A percentile compares a stretch with the other conserved stretches of the same genome.
Conservation (phyloP, 1,284 basidiomycete genomes). For the Heterobasidion occidentale region DNA sequence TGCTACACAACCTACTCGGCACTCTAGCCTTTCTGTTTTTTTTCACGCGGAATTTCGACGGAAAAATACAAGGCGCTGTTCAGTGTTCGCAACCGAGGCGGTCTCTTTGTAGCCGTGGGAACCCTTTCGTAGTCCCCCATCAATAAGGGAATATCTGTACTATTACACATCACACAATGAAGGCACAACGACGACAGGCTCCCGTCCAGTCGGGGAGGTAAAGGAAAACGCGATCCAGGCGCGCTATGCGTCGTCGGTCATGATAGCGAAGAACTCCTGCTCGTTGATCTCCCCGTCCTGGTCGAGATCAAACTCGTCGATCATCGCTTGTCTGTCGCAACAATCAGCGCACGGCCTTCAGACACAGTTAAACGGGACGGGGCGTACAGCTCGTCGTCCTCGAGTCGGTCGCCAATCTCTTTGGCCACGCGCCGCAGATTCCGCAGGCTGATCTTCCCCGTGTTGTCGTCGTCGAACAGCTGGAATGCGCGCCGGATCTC, state of each 20-base stretch:
- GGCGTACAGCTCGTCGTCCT: constrained; percentile 94
- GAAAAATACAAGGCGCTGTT: no score
- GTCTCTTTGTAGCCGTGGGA: no score
- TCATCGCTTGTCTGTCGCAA: constrained; percentile 91
- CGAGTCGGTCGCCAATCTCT: constrained; percentile 92
- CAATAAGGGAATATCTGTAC: no score
- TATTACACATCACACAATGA: no score
- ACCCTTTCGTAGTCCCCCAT: no score
- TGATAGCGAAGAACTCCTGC: constrained; percentile 91
- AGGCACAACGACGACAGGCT: neutral
- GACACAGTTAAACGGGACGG: neutral
- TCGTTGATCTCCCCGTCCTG: constrained; percentile 97
- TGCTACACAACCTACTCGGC: no score
- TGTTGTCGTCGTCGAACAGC: constrained; percentile 94
- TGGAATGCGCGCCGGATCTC: constrained; percentile 95
- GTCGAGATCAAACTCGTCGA: constrained; percentile 99
- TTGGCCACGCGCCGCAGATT: constrained; percentile 94
- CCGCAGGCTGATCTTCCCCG: constrained; percentile 88
- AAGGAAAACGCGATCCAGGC: no score
- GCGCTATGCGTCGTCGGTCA: constrained; percentile 86
- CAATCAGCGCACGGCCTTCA: neutral
- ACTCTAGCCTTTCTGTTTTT: no score
- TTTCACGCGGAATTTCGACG: no score
- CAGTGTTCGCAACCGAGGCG: no score
- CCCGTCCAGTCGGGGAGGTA: neutral